Percentiles rank a stretch among this genome's conserved stretches.
Evolutionary conservation across 768 basidiomycete genomes (phyloP).

Genomic region (Russula emetica): DNA sequence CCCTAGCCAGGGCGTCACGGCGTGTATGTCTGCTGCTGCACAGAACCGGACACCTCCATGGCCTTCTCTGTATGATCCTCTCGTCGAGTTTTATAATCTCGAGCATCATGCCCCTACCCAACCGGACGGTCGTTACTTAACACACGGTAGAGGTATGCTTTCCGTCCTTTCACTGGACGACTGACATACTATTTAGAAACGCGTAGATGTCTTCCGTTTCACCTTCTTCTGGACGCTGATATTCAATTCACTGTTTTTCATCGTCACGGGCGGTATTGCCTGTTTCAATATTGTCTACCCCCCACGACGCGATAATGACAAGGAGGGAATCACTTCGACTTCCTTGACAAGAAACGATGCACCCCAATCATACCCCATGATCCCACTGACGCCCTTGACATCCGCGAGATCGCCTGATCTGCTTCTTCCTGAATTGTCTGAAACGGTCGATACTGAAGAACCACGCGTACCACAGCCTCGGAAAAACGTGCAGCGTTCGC

Average conservation of each 20-base stretch:
- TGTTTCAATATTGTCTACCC: conserved; percentile 27
- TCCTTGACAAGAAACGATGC: neutral
- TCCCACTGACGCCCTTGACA: conserved; percentile 20
- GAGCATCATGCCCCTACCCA: conserved; percentile 24
- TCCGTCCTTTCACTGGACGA: neutral
- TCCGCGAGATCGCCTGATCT: conserved; percentile 14
- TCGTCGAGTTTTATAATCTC: conserved; percentile 24
- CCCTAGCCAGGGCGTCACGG: neutral
- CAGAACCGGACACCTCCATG: conserved; percentile 18
- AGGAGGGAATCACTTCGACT: neutral
- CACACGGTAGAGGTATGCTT: conserved; percentile 11
- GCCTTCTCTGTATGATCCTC: conserved; percentile 28
- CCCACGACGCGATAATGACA: conserved; percentile 12
- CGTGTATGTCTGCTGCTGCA: conserved; percentile 12
- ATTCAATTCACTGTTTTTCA: conserved; percentile 26
- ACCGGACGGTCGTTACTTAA: conserved; percentile 23
- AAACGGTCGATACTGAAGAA: neutral
- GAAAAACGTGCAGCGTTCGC: conserved; percentile 25
- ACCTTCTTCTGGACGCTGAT: conserved; percentile 28
- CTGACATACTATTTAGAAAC: conserved; percentile 6
- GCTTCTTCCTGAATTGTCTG: neutral
- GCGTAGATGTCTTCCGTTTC: conserved; percentile 28
- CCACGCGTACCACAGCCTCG: neutral
- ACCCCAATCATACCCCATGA: conserved; percentile 6
- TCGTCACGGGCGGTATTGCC: conserved; percentile 23